These are phyloP conservation scores for Arthrobotrys conoides DNA, from an alignment of 2,329 filamentous ascomycete genomes.

Conservation along the genomic window DNA sequence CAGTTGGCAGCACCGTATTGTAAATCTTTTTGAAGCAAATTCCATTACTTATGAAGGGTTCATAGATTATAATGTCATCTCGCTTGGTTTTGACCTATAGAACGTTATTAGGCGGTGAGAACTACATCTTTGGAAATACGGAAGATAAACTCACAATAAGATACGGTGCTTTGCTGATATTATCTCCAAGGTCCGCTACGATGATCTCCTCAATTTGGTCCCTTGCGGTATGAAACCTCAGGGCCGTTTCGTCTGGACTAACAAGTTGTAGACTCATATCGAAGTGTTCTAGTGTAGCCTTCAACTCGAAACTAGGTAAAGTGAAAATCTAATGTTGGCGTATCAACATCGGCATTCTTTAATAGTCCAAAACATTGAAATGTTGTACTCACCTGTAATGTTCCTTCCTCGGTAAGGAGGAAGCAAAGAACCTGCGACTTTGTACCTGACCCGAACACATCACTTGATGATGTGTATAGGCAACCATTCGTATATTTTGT, in stretches of 20 bases:
- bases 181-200: conserved; percentile 86
- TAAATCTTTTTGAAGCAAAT: conserved; percentile 57
- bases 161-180: conserved; percentile 78
- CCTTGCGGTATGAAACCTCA: conserved; percentile 71
- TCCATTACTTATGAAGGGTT: conserved; percentile 74
- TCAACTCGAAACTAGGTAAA: conserved; percentile 76
- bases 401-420: conserved; percentile 80
- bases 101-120: conserved; percentile 21
- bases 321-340: conserved; percentile 76
- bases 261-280: conserved; percentile 59
- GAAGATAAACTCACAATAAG: conserved; percentile 76
- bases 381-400: conserved; percentile 76
- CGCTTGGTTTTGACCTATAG: conserved; percentile 79
- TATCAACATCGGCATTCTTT: too few relatives aligned
- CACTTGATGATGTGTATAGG: conserved; percentile 79
- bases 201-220: conserved; percentile 84
- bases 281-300: conserved; percentile 55
- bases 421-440: conserved; percentile 72
- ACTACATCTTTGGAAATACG: background rate
- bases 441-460: conserved; percentile 70
- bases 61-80: conserved; percentile 89
- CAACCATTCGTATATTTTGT: conserved; percentile 87
- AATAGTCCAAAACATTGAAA: background rate
- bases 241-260: conserved; percentile 47
- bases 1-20: conserved; percentile 55